Base-by-base conservation (phyloP, 495 filamentous ascomycete species). In the Daldinia loculata region DNA sequence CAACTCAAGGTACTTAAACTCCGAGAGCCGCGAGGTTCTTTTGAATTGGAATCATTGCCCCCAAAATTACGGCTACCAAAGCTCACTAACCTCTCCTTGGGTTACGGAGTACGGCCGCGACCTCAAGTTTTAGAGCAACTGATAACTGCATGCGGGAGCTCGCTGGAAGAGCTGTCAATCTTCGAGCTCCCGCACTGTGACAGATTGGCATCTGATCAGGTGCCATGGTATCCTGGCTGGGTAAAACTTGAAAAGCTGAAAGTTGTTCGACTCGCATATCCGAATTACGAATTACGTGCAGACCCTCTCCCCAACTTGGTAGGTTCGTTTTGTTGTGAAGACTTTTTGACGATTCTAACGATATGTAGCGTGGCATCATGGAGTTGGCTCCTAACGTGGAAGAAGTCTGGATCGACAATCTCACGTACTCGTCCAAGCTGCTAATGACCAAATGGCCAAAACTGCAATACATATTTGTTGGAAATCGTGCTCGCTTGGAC, bases 81-180 rank as follows among this genome's bases (percentile, higher is more conserved):
- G 27, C 69, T 77, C 4, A 69, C 32, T 1, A 57, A 19, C 6
- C 66, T 77, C 6, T 66, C 30, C 19, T 29, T 75, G 15, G 72
- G 69, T n/a, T 45, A 48, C 15, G 55, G 63, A 12, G 15, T 65
- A 26, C 38, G 22, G 4, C 32, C 53, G 4, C 3, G 19, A 11
- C 6, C 17, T 7, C 9, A 22, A 4, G 41, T 70, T 57, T 52
- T 73, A 6, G 32, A 34, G 6, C 53, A 63, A 17, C 26, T 77
- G 45, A n/a, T 73, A n/a, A 12, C 17, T 2, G 51, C 69, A 14
- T 77, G 60, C 9, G 51, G 51, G 2, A 41, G 32, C 2, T 66
- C 75, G 0, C 64, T 77, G 7, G 56, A 69, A 39, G 75, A 77
- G 41, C 61, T 77, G 6, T 72, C 72, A 0, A 26, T 75, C 14